phyloP scores from a whole-genome alignment of 73 alveolate genomes.

The Paraurostyla sp. region DNA sequence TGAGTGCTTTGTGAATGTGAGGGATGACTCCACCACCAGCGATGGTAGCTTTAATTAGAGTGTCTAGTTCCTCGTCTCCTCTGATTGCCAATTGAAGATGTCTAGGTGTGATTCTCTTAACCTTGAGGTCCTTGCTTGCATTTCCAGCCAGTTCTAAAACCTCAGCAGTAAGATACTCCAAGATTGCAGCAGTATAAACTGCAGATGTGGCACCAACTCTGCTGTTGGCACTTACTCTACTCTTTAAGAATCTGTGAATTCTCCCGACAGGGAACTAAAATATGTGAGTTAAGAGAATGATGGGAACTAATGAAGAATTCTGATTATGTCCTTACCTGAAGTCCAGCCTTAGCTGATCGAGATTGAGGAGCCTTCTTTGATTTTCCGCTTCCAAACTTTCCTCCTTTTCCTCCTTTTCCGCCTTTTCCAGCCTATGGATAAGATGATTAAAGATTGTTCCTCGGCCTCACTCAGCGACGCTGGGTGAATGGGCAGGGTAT shows the following conservation, averaged over 20 bases:
- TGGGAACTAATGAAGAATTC: no score
- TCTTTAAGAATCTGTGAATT: constrained; percentile 96
- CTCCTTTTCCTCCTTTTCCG: constrained; percentile 84
- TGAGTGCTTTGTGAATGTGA: constrained; percentile 96
- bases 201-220: constrained; percentile 99
- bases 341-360: constrained; percentile 97
- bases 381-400: constrained; percentile 75
- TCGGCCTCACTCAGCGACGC: neutral
- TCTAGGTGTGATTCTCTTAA: constrained; percentile 97
- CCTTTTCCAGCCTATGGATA: constrained; percentile 74
- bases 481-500: neutral
- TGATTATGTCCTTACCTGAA: constrained; percentile 74
- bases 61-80: constrained; percentile 99
- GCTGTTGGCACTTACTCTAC: constrained; percentile 90
- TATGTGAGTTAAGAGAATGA: neutral
- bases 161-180: constrained; percentile 99
- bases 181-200: constrained; percentile 97
- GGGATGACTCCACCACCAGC: constrained; percentile 99
- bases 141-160: constrained; percentile 99
- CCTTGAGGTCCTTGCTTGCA: constrained; percentile 98
- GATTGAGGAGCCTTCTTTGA: constrained; percentile 96
- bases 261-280: constrained; percentile 98
- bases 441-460: constrained; percentile 29
- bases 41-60: constrained; percentile 97
- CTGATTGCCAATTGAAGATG: constrained; percentile 97